Evolutionary conservation across 805 yeast species (phyloP), one percentile per base, ranked within the genome.

Genomic region (Clavispora vitiphila): DNA sequence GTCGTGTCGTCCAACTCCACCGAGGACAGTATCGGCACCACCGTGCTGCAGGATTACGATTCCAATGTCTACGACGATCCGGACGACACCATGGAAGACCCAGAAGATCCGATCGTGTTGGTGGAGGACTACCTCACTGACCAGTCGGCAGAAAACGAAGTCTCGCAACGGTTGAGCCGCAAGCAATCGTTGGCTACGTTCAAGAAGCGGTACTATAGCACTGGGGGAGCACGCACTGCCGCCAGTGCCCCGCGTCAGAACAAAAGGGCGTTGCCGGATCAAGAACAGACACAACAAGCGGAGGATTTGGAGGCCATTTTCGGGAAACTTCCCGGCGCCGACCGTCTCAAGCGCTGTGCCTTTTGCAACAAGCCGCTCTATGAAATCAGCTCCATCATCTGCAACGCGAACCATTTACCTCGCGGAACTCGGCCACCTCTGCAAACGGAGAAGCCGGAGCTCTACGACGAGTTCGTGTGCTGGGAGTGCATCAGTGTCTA

Each of bases 281-380:
- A 29, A 10, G 32, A 29, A 8, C 20, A 15, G 10, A 3, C 2
- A 5, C 19, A 2, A 5, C 19, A 15, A 8, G n/a, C 38, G 18
- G 65, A 62, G 41, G 59, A 60, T 42, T 49, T 65, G 23, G 69
- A 67, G 45, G 64, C 60, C 31, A 63, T 68, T 26, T 63, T 63
- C 51, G 70, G 71, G 15, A 57, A 58, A 37, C 57, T 66, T 26
- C 72, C 71, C 0, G 72, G 71, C 10, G 49, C 61, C 31, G 65
- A 64, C 46, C 42, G 60, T 25, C 56, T 76, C 27, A 71, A 71
- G 46, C 62, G 76, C 52, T 83, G 91, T 55, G 77, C 81, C n/a
- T 64, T 83, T 10, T 83, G 91, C 58, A 86, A 81, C 29, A 75
- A 72, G 40, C 86, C 88, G 12, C 57, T 83, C 22, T 83, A 82